These are phyloP conservation scores for Penicillium sp. DNA, from an alignment of 2,329 filamentous ascomycete species.

Conservation along the genomic window DNA sequence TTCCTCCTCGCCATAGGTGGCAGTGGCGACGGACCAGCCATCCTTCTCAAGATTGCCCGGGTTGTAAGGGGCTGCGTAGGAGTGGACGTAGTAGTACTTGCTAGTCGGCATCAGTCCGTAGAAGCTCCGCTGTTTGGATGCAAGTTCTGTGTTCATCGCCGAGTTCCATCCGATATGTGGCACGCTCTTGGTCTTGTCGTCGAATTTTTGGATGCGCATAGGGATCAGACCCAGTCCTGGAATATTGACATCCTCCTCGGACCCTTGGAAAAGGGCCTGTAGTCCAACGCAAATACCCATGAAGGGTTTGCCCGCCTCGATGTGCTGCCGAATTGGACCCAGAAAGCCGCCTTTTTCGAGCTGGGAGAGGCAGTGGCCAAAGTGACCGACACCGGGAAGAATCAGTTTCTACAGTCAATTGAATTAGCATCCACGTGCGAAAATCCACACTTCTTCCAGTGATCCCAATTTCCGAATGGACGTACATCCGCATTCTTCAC, in stretches of 20 bases:
- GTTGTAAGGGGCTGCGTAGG: slow-evolving; percentile 78
- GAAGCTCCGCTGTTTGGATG: slow-evolving; percentile 54
- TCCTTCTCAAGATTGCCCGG: slow-evolving; percentile 70
- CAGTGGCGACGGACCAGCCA: slow-evolving; percentile 92
- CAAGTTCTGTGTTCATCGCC: slow-evolving; percentile 58
- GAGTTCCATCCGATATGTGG: slow-evolving; percentile 99
- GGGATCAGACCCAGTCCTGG: slow-evolving; percentile 75
- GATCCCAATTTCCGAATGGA: slow-evolving; percentile 5
- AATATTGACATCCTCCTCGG: slow-evolving; percentile 70
- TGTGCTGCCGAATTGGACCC: slow-evolving; percentile 77
- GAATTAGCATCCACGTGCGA: neutral
- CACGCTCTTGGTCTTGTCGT: slow-evolving; percentile 78
- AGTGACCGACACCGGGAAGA: slow-evolving; percentile 93
- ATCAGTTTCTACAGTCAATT: slow-evolving; percentile 72
- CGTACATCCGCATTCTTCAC: slow-evolving; percentile 79
- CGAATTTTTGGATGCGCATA: slow-evolving; percentile 70
- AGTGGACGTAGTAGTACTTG: slow-evolving; percentile 99
- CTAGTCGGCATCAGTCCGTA: slow-evolving; percentile 77
- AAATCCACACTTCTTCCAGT: neutral
- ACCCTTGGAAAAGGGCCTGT: slow-evolving; percentile 85
- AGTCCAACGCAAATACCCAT: slow-evolving; percentile 97
- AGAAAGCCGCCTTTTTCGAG: slow-evolving; percentile 79
- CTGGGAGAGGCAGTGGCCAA: slow-evolving; percentile 89
- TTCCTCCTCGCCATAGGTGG: slow-evolving; percentile 79
- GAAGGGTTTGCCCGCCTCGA: slow-evolving; percentile 89